A percentile compares a stretch with the other conserved stretches of the same genome.
phyloP scores from a whole-genome alignment of 2,329 filamentous ascomycete genomes.

The Epichloe elymi region DNA sequence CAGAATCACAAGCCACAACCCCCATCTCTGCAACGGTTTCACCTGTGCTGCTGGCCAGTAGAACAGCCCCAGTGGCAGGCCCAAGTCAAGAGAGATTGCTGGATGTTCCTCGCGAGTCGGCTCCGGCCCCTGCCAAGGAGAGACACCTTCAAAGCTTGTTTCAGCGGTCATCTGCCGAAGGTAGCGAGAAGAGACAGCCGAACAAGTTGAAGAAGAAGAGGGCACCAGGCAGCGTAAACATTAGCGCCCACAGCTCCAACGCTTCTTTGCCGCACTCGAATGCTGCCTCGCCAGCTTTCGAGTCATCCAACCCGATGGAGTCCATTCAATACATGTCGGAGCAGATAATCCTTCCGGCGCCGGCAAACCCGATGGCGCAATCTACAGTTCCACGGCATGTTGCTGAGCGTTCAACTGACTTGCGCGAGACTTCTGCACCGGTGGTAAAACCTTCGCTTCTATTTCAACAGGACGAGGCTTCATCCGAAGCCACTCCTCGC shows the following conservation, averaged over 20 bases:
- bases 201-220: constrained; percentile 89
- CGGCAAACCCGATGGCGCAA: background rate
- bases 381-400: background rate
- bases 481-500: constrained; percentile 33
- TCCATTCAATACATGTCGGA: constrained; percentile 7
- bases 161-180: constrained; percentile 49
- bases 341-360: background rate
- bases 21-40: constrained; percentile 17
- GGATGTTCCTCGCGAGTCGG: constrained; percentile 25
- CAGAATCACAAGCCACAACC: constrained; percentile 9
- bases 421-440: background rate
- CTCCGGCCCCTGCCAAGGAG: constrained; percentile 52
- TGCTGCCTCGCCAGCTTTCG: constrained; percentile 31
- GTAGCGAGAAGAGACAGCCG: constrained; percentile 55
- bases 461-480: constrained; percentile 17
- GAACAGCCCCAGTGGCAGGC: constrained; percentile 19
- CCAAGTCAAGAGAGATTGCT: constrained; percentile 37
- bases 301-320: constrained; percentile 35
- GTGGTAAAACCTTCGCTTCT: constrained; percentile 7
- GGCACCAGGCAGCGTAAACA: constrained; percentile 60
- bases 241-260: constrained; percentile 82
- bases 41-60: constrained; percentile 15
- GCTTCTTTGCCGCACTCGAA: constrained; percentile 49
- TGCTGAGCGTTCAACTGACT: background rate
- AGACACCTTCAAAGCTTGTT: constrained; percentile 58